Evolutionary conservation across 1,139 yeast species (phyloP), one percentile per base, ranked within the genome.

Genomic region (Yamadazyma spencermartinsiae): DNA sequence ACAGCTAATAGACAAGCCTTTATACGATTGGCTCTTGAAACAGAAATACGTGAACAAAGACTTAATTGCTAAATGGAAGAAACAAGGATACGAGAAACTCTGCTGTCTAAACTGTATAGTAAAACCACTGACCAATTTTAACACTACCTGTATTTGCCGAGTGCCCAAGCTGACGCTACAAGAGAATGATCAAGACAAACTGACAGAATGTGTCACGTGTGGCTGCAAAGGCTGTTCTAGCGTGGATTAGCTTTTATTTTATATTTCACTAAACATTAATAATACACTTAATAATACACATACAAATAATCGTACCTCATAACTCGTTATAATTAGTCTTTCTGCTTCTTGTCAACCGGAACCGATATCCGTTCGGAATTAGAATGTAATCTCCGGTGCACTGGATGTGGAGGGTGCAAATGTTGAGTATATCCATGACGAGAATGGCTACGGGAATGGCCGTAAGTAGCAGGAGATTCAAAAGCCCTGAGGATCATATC

Each of bases 161-260:
- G 96, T 89, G 1, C 96, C 97, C 1, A 75, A 80, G 48, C 72
- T 74, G 3, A 72, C 65, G 14, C 61, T 75, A 34, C 56, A 69
- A 19, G 74, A 68, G 33, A 64, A 63, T 16, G 59, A 57, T n/a
- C 54, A 50, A n/a, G 54, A 52, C 9, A 64, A 62, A 37, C 68
- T 48, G 1, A 50, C 79, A 9, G 80, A 82, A 48, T 89, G 97
- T 58, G 73, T 85, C 7, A 86, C 86, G 27, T 89, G 97, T 65
- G 97, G 97, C 0, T 89, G 97, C 52, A 68, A 76, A 44, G 96
- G 96, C 2, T 89, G 97, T 58, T 80, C 95, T 2, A 83, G 92
- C 50, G 74, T 81, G n/a, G 95, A 86, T 55, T 86, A 55, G 56
- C 29, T n/a, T 26, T 7, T 6, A 26, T 26, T 6, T 19, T 16